Conservation (phyloP, 2,329 filamentous ascomycete genomes). For the Talaromyces sp. region DNA sequence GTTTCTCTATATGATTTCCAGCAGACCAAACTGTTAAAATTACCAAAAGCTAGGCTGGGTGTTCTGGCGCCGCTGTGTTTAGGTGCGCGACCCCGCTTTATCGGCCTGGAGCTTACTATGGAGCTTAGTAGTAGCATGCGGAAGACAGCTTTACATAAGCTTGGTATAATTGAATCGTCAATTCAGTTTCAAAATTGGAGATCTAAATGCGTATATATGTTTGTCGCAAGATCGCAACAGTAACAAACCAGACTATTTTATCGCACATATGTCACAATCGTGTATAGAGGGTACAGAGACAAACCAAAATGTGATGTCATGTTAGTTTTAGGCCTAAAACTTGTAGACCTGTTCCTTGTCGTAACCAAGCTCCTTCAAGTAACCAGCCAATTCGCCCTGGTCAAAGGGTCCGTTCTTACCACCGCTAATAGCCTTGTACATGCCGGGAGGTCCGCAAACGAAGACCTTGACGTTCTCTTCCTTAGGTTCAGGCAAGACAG, state of each 20-base stretch:
- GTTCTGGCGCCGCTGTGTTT: not conserved
- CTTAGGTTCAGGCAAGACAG: conserved; percentile 88
- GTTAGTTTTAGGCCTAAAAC: conserved; percentile 57
- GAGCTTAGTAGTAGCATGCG: not conserved
- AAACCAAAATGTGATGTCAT: not conserved
- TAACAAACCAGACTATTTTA: not conserved
- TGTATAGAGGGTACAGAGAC: not conserved
- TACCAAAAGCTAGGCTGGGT: not conserved
- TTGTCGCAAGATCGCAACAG: not conserved
- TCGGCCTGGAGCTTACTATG: not conserved
- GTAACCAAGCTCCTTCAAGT: conserved; percentile 81
- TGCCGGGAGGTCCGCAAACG: conserved; percentile 84
- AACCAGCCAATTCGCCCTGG: conserved; percentile 82
- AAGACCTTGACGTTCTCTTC: conserved; percentile 92
- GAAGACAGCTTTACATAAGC: not conserved
- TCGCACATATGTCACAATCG: conserved; percentile 4
- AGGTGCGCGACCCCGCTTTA: not conserved
- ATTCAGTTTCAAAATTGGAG: not conserved
- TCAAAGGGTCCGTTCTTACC: conserved; percentile 87
- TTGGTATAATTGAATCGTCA: not conserved
- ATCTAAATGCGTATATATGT: conserved; percentile 1
- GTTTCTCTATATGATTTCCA: too few relatives aligned
- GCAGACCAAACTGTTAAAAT: too few relatives aligned
- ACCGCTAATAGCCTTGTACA: conserved; percentile 93
- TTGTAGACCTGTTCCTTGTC: conserved; percentile 91